Base-by-base conservation (phyloP, 306 rosid genomes). In the Purshia tridentata region DNA sequence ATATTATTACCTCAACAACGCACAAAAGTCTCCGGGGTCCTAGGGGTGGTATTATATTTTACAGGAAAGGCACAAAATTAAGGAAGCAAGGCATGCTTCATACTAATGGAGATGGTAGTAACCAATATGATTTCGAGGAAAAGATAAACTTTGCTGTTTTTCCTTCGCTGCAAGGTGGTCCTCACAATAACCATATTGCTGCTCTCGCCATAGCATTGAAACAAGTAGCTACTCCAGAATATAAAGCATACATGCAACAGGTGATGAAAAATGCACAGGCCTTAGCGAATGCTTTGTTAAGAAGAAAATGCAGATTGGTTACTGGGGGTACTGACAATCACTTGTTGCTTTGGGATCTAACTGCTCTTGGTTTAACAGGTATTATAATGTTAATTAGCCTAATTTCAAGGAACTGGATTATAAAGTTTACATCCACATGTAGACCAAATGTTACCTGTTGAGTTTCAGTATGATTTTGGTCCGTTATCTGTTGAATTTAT, bases 1-100 rank as follows among this genome's bases (percentile, higher is more conserved):
- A 89, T 86, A 72, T 90, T 62, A 90, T 89, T 39, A 86, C 98
- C 35, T 93, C 96, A 68, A 91, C 96, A 47, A 93, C 94, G 18
- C 91, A 93, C 93, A 93, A 93, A 84, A 87, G 97, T 76, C 96
- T 89, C 67, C 81, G 87, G 52, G 98, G 94, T 75, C 94, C 96
- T 62, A 86, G 96, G 84, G 93, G 97, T 72, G 97, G 98, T 59
- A 88, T 93, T 60, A 78, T 92, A 69, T 90, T 93, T 76, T 87
- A 87, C 66, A 82, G 96, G 78, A 90, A 70, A 79, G 97, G 91
- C 62, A 5, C 83, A 41, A 90, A 85, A 83, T 73, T 83, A 55
- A 74, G 82, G 80, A 87, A 76, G 72, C 97, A 84, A 81, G 89
- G 87, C 51, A 65, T 76, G 55, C 73, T 66, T 79, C 84, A 53